Conservation (phyloP, 2,329 filamentous ascomycete genomes). For the Fusarium irregulare region DNA sequence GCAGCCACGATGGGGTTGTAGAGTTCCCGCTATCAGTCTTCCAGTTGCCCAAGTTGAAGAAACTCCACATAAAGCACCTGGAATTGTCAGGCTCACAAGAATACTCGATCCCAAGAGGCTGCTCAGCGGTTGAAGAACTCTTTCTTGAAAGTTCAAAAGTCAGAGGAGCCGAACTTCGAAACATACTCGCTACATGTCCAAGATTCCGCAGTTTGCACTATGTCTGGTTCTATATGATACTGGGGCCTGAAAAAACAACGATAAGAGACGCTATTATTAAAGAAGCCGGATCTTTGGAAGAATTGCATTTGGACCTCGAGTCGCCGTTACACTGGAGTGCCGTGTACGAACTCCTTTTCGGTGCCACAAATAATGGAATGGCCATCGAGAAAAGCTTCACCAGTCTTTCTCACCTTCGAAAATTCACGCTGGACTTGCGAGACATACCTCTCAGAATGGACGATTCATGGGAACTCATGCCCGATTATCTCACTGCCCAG, state of each 20-base stretch:
- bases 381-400: too few species aligned
- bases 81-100: background rate
- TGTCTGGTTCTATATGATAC: background rate
- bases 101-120: background rate
- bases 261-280: background rate
- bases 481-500: background rate
- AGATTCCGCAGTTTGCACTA: background rate
- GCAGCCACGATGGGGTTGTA: rapidly evolving
- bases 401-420: background rate
- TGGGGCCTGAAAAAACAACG: background rate
- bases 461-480: background rate
- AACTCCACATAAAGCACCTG: background rate
- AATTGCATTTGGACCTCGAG: background rate
- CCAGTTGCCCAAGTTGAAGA: background rate
- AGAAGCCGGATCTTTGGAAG: background rate
- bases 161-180: background rate
- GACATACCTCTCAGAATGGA: background rate
- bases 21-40: background rate
- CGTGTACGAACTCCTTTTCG: too few species aligned
- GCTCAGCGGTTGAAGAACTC: background rate
- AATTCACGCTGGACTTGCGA: background rate
- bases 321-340: background rate
- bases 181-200: background rate
- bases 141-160: background rate
- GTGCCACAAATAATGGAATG: too few species aligned